These are phyloP conservation scores for Lactarius akahatsu DNA, from an alignment of 768 basidiomycete genomes.

Conservation along the genomic window DNA sequence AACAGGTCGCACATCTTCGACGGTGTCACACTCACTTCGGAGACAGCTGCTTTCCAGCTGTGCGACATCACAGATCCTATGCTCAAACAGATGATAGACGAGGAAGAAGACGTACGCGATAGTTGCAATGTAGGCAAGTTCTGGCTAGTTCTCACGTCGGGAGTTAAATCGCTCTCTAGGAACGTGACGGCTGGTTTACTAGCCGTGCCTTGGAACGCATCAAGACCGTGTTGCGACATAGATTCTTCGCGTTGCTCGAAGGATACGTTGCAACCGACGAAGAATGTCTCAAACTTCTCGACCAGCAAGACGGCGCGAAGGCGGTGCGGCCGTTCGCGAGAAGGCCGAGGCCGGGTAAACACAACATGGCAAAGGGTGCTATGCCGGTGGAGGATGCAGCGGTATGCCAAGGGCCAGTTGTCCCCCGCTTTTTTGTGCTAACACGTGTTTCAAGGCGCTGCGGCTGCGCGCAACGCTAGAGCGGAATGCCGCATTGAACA, in stretches of 20 bases:
- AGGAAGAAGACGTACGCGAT: conserved; percentile 65
- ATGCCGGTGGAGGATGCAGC: conserved; percentile 80
- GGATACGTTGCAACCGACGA: conserved; percentile 70
- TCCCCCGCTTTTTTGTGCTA: not conserved
- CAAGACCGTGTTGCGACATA: conserved; percentile 79
- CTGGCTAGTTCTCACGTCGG: conserved; percentile 6
- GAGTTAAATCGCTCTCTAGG: conserved; percentile 40
- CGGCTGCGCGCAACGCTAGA: conserved; percentile 56
- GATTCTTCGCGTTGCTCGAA: conserved; percentile 76
- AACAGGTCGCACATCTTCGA: conserved; percentile 81
- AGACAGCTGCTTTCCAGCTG: conserved; percentile 92
- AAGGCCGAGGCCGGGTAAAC: conserved; percentile 64
- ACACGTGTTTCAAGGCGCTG: conserved; percentile 49
- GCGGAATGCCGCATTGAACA: conserved; percentile 22
- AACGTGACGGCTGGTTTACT: conserved; percentile 89
- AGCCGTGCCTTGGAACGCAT: conserved; percentile 76
- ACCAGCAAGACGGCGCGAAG: conserved; percentile 36
- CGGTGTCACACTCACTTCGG: conserved; percentile 72
- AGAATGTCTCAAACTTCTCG: conserved; percentile 67
- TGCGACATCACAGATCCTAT: conserved; percentile 90
- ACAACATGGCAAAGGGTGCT: conserved; percentile 89
- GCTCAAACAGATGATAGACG: conserved; percentile 77
- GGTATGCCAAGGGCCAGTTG: conserved; percentile 43
- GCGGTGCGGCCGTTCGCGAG: conserved; percentile 46
- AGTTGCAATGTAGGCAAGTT: conserved; percentile 67